These are phyloP conservation scores for Stromatinia cepivora DNA, from an alignment of 2,329 filamentous ascomycete genomes.

Conservation along the genomic window DNA sequence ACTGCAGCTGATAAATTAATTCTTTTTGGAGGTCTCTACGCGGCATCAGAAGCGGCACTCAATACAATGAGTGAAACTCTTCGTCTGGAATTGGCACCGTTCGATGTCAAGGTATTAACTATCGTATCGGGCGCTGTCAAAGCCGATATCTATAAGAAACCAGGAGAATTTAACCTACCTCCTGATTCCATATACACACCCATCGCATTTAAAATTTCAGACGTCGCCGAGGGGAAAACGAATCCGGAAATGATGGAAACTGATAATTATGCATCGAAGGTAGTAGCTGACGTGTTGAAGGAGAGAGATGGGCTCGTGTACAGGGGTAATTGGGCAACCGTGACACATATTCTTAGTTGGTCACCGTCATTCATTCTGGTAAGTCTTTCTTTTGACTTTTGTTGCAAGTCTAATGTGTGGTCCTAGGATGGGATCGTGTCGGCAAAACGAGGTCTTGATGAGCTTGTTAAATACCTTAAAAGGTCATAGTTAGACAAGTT, in stretches of 20 bases:
- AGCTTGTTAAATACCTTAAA: neutral
- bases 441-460: neutral
- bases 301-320: slow-evolving; percentile 14
- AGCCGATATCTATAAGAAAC: slow-evolving; percentile 22
- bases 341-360: neutral
- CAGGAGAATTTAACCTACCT: slow-evolving; percentile 14
- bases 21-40: neutral
- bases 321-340: slow-evolving; percentile 16
- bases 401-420: neutral
- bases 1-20: neutral
- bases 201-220: neutral
- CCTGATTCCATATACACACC: slow-evolving; percentile 18
- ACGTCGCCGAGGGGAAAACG: slow-evolving; percentile 1
- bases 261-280: slow-evolving; percentile 15
- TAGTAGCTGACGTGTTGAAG: slow-evolving; percentile 20
- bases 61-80: neutral
- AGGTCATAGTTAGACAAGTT: neutral
- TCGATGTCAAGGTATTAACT: slow-evolving; percentile 18
- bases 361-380: neutral
- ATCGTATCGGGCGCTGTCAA: slow-evolving; percentile 13
- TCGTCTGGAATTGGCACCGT: slow-evolving; percentile 16
- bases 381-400: neutral
- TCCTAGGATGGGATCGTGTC: neutral
- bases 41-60: slow-evolving; percentile 6
- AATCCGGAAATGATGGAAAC: slow-evolving; percentile 1